phyloP scores from a whole-genome alignment of 1,284 basidiomycete species.

The Naganishia sp. region DNA sequence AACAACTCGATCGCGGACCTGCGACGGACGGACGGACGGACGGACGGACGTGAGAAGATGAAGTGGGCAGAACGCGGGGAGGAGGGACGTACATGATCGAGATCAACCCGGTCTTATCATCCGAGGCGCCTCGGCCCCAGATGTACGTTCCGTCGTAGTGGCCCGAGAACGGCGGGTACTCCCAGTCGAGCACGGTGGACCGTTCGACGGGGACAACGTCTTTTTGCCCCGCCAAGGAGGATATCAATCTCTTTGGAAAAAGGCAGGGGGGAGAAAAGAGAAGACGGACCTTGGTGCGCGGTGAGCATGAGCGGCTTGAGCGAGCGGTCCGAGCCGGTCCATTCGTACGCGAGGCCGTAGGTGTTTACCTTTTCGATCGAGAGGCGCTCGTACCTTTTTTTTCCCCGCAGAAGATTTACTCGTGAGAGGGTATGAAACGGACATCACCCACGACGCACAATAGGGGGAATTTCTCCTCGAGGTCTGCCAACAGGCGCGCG shows the following conservation, averaged over 20 bases:
- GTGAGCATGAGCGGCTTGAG: constrained; percentile 68
- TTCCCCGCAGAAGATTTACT: neutral
- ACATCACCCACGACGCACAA: constrained; percentile 38
- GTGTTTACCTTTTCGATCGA: constrained; percentile 64
- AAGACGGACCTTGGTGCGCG: constrained; percentile 62
- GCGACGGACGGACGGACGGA: neutral
- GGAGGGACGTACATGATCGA: constrained; percentile 56
- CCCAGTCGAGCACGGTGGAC: constrained; percentile 61
- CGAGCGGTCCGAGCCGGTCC: constrained; percentile 61
- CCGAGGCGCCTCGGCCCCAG: constrained; percentile 65
- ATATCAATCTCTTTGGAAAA: constrained; percentile 13
- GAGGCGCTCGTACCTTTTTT: constrained; percentile 57
- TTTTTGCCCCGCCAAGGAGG: constrained; percentile 36
- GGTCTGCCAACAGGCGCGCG: constrained; percentile 36
- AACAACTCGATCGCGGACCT: constrained; percentile 62
- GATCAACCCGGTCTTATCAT: constrained; percentile 66
- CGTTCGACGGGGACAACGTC: constrained; percentile 65
- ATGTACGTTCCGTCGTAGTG: constrained; percentile 63
- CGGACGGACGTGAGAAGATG: neutral
- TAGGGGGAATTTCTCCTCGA: constrained; percentile 50
- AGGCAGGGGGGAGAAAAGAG: neutral
- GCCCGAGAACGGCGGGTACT: constrained; percentile 65
- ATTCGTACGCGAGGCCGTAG: constrained; percentile 66
- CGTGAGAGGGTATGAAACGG: neutral
- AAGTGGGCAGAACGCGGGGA: neutral